phyloP scores from a whole-genome alignment of 2,329 filamentous ascomycete species.

The Tolypocladium nubicola region DNA sequence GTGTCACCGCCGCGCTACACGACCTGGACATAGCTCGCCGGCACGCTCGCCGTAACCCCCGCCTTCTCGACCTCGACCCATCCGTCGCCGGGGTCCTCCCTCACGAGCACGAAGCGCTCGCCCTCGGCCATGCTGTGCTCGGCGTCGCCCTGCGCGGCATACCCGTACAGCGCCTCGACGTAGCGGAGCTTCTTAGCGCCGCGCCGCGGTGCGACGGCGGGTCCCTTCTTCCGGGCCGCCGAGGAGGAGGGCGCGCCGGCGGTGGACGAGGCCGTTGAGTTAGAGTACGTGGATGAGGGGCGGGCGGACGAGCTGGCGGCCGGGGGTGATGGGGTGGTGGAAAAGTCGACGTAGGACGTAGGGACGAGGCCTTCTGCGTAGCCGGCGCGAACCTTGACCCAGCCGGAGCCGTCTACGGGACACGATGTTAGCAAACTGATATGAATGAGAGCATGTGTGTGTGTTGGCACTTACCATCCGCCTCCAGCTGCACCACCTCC shows the following conservation, averaged over 20 bases:
- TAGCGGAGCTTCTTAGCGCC: slow-evolving; percentile 92
- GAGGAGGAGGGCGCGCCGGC: slow-evolving; percentile 15
- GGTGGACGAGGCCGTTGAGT: slow-evolving; percentile 38
- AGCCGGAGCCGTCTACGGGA: slow-evolving; percentile 73
- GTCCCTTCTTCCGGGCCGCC: slow-evolving; percentile 69
- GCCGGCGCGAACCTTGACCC: slow-evolving; percentile 73
- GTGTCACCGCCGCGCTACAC: slow-evolving; percentile 33
- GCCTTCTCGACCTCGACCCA: slow-evolving; percentile 97
- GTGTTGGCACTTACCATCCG: slow-evolving; percentile 60
- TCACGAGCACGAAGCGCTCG: slow-evolving; percentile 83
- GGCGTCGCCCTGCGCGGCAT: slow-evolving; percentile 70
- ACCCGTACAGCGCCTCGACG: slow-evolving; percentile 88
- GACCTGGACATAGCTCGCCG: slow-evolving; percentile 83
- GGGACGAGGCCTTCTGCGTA: slow-evolving; percentile 79
- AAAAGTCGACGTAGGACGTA: slow-evolving; percentile 68
- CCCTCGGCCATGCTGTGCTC: slow-evolving; percentile 90
- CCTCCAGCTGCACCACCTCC: slow-evolving; percentile 68
- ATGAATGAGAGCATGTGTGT: neutral
- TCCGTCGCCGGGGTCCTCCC: slow-evolving; percentile 80
- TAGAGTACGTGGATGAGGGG: slow-evolving; percentile 68
- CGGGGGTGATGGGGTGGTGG: slow-evolving; percentile 26
- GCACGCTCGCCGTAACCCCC: slow-evolving; percentile 77
- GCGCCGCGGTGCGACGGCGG: slow-evolving; percentile 79
- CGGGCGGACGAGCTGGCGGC: slow-evolving; percentile 33
- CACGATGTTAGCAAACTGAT: neutral